phyloP scores from a whole-genome alignment of 257 asterid species.

The Vinca minor region DNA sequence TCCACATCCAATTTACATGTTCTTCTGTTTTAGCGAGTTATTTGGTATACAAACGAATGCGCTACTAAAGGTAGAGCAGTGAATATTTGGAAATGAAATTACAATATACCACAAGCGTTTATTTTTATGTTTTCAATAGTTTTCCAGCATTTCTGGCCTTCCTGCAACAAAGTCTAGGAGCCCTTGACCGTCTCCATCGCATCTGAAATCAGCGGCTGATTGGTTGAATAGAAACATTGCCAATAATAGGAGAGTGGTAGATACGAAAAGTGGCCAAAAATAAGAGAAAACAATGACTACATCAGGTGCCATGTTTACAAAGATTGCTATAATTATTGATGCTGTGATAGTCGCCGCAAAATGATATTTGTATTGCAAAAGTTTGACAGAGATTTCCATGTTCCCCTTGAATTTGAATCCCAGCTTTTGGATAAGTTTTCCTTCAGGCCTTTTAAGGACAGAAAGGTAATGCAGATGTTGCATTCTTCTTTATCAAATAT shows the following conservation, averaged over 20 bases:
- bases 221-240: constrained; percentile 31
- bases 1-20: neutral
- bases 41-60: neutral
- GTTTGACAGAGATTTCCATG: no score
- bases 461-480: constrained; percentile 5
- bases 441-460: constrained; percentile 14
- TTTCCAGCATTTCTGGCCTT: constrained; percentile 25
- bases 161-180: constrained; percentile 35
- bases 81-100: neutral
- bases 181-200: constrained; percentile 26
- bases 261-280: constrained; percentile 56
- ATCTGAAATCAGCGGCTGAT: constrained; percentile 21
- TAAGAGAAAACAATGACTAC: constrained; percentile 25
- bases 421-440: no score
- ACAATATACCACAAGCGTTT: no score
- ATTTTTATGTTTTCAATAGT: constrained; percentile 9
- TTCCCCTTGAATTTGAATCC: neutral
- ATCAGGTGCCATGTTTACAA: neutral
- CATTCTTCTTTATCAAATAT: constrained; percentile 15
- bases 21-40: neutral
- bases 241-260: constrained; percentile 37
- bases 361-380: constrained; percentile 13
- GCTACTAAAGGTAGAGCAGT: no score
- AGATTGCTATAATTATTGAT: constrained; percentile 10
- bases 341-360: constrained; percentile 23